Evolutionary conservation across 1,284 basidiomycete genomes (phyloP), one percentile per base, ranked within the genome.

Genomic region (Flammula alnicola): DNA sequence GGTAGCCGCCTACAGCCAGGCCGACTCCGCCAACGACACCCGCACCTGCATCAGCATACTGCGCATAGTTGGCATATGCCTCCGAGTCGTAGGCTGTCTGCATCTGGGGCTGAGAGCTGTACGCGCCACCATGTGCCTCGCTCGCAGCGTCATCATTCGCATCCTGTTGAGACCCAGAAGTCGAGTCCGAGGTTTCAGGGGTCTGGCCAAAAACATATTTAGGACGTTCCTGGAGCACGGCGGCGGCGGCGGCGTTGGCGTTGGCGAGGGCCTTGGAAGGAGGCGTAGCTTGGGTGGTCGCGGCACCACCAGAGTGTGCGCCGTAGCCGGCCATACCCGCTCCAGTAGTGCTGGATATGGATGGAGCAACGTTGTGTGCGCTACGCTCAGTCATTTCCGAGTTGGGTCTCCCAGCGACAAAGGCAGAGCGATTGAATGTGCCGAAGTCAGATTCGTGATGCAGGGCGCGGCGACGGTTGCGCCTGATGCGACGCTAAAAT

Each of bases 81-180:
- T 77, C 71, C 4, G 67, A 58, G 38, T 74, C 70, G 51, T 73
- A 75, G 12, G 65, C 47, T 4, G 52, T 58, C 49, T 72, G 70
- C 11, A 55, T 48, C 29, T 69, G 67, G 12, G 73, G 71, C 32
- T 76, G 62, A 7, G 69, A 63, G 52, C 69, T 70, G 56, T 74
- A 76, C 3, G 66, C 65, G 16, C 68, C 71, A 25, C 59, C 63
- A 48, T 66, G 59, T 8, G 63, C 64, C 7, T n/a, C n/a, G n/a
- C n/a, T n/a, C n/a, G 55, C 57, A 0, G 65, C 68, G 25, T 56
- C 57, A 6, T 47, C 54, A n/a, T 65, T 61, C 26, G 65, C 60
- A 17, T 65, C 59, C 10, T 48, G 30, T 25, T 43, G 47, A 30
- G 41, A 20, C 10, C 25, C 31, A 14, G 47, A n/a, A 14, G 44